Evolutionary conservation across 2,329 filamentous ascomycete genomes (phyloP).

Genomic region (Neofusicoccum ribis): DNA sequence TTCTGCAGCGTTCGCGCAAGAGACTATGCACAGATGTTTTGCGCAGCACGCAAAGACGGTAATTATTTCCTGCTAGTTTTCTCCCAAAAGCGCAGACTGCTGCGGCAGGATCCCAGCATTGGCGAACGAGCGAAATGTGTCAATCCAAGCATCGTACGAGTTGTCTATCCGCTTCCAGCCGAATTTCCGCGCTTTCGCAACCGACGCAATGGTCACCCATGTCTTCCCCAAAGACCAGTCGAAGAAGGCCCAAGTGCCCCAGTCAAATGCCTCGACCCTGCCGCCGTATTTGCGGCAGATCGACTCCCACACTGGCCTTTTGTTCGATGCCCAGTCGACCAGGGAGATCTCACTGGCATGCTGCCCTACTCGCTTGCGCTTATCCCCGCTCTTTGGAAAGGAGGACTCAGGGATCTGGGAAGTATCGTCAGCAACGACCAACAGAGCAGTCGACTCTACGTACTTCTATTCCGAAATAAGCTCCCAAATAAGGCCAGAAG

Average conservation of each 20-base stretch:
- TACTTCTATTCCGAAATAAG: no score
- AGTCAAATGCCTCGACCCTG: neutral
- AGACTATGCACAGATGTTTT: neutral
- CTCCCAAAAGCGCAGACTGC: neutral
- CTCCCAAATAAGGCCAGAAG: no score
- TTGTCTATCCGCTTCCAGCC: neutral
- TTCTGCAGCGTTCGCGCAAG: neutral
- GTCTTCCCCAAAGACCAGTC: neutral
- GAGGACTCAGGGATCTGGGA: no score
- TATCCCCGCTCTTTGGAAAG: no score
- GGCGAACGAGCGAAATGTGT: neutral
- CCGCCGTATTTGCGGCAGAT: neutral
- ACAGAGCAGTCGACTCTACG: no score
- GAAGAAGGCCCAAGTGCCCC: neutral
- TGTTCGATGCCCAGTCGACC: neutral
- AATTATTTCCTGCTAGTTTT: neutral
- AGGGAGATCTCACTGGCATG: neutral
- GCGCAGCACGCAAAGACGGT: no score
- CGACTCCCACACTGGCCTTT: neutral
- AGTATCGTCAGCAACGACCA: no score
- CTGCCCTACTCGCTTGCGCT: neutral
- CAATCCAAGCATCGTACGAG: neutral
- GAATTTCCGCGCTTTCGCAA: neutral
- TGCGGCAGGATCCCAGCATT: neutral
- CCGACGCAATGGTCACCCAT: neutral